Percentiles rank a stretch among this genome's conserved stretches.
Evolutionary conservation across 2,329 filamentous ascomycete species (phyloP).

Genomic region (Chaetoscypha palmicola): DNA sequence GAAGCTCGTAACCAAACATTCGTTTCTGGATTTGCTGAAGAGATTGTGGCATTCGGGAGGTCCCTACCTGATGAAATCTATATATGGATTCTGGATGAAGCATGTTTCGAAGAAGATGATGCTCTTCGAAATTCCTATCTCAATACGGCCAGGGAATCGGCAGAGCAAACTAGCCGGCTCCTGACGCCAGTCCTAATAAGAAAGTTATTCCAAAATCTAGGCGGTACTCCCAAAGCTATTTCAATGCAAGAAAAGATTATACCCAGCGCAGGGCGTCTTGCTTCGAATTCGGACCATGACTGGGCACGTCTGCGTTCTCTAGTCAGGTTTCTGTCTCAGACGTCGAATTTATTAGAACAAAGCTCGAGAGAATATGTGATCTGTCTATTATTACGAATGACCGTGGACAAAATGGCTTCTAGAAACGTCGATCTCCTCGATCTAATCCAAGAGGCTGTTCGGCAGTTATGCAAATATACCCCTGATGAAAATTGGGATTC

Average conservation of each 20-base stretch:
- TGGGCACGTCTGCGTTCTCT: constrained; percentile 24
- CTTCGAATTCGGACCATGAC: constrained; percentile 22
- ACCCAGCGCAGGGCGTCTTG: constrained; percentile 12
- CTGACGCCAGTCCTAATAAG: constrained; percentile 41
- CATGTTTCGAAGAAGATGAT: constrained; percentile 47
- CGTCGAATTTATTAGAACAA: constrained; percentile 25
- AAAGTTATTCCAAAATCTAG: constrained; percentile 51
- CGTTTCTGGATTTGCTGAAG: constrained; percentile 53
- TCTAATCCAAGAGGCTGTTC: constrained; percentile 38
- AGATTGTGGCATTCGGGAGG: constrained; percentile 39
- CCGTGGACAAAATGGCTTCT: constrained; percentile 45
- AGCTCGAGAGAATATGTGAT: constrained; percentile 32
- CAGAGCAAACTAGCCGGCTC: constrained; percentile 28
- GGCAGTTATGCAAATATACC: constrained; percentile 38
- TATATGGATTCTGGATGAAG: constrained; percentile 57
- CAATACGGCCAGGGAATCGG: constrained; percentile 39
- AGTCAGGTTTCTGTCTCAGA: constrained; percentile 19
- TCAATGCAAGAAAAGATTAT: constrained; percentile 22
- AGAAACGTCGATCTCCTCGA: constrained; percentile 37
- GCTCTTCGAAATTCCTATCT: constrained; percentile 55
- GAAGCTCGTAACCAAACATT: constrained; percentile 51
- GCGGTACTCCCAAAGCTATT: constrained; percentile 44
- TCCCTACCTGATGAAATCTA: constrained; percentile 57
- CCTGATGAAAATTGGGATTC: constrained; percentile 32
- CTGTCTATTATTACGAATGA: constrained; percentile 46